Percentiles rank a stretch among this genome's conserved stretches.
Conservation (phyloP, 345 rosid species). For the Pistacia atlantica region DNA sequence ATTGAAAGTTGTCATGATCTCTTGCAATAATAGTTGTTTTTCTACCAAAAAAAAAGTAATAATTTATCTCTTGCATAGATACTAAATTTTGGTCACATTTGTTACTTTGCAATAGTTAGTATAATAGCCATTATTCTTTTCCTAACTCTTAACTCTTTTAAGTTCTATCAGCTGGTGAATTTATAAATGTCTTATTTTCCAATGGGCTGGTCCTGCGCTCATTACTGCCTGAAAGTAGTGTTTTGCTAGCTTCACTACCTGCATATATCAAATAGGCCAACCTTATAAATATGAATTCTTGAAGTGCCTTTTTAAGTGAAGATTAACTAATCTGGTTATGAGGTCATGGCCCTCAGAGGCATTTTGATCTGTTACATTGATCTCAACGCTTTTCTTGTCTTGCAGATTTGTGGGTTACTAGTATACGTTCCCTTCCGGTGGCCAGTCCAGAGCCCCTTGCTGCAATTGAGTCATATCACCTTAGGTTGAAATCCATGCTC, state of each 20-base stretch:
- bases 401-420: slow-evolving; percentile 46
- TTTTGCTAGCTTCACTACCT: too few relatives aligned
- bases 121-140: neutral
- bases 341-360: neutral
- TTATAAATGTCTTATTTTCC: too few relatives aligned
- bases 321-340: neutral
- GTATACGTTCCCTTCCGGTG: slow-evolving; percentile 43
- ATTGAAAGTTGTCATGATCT: neutral
- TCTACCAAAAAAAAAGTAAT: too few relatives aligned
- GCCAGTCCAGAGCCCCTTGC: slow-evolving; percentile 48
- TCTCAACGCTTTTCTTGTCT: slow-evolving; percentile 17
- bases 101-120: neutral
- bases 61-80: neutral
- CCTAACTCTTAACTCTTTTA: too few relatives aligned
- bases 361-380: slow-evolving; percentile 11
- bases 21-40: neutral
- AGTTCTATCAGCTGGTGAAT: too few relatives aligned
- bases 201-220: too few relatives aligned
- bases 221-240: too few relatives aligned
- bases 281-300: too few relatives aligned
- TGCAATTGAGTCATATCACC: slow-evolving; percentile 57
- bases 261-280: too few relatives aligned
- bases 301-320: too few relatives aligned
- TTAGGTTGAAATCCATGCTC: slow-evolving; percentile 43
- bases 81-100: neutral